Percentiles rank a stretch among this genome's conserved stretches.
Evolutionary conservation across 2,329 filamentous ascomycete genomes (phyloP).

Genomic region (Sporothrix sp.): DNA sequence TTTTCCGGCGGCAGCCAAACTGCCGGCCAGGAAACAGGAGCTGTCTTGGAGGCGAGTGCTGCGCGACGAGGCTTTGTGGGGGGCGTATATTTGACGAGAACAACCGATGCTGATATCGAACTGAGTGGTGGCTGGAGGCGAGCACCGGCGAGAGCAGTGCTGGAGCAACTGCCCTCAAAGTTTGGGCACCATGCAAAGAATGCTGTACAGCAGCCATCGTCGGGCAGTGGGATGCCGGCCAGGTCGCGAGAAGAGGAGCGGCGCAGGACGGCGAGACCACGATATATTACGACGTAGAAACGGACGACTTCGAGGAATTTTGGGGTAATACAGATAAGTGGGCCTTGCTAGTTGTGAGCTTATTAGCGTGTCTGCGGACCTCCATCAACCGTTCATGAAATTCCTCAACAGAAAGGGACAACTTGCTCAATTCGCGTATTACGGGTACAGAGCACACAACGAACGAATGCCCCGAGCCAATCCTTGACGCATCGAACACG

Average conservation of each 20-base stretch:
- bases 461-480: too few relatives aligned
- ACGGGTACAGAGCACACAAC: too few relatives aligned
- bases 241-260: too few relatives aligned
- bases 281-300: too few relatives aligned
- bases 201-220: background rate
- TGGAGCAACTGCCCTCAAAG: background rate
- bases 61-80: background rate
- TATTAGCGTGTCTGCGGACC: too few relatives aligned
- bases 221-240: background rate
- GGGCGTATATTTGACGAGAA: background rate
- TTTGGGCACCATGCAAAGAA: background rate
- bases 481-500: too few relatives aligned
- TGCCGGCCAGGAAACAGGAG: background rate
- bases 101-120: background rate
- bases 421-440: background rate
- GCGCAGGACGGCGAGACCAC: too few relatives aligned
- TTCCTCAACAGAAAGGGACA: slow-evolving; percentile 8
- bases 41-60: background rate
- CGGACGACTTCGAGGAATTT: too few relatives aligned
- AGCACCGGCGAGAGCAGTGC: background rate
- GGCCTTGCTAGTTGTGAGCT: too few relatives aligned
- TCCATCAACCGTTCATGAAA: too few relatives aligned
- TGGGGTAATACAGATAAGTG: too few relatives aligned
- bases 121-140: background rate
- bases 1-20: background rate